Evolutionary conservation across 2,329 filamentous ascomycete species (phyloP), one percentile per base, ranked within the genome.

Genomic region (Stagonosporopsis cucurbitacearum): DNA sequence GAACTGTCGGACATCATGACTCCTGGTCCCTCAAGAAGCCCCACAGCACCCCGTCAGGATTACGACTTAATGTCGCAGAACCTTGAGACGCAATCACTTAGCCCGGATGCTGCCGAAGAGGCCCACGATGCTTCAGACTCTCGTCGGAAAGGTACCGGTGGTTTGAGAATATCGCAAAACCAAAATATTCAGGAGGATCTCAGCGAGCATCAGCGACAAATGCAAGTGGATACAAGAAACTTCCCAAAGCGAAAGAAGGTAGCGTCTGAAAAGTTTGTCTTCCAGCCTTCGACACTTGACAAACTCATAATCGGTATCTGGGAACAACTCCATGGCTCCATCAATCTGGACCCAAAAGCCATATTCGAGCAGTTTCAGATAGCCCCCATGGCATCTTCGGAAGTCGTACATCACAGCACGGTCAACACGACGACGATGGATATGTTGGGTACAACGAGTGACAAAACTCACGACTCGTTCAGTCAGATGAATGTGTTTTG

Each of bases 251-350:
- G 72, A 36, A 66, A 70, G 39, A 75, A 74, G 44, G 50, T 68
- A 2, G 58, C 60, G 6, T 65, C 70, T 2, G 72, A 75, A n/a
- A 75, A 75, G 36, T 76, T 77, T 1, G 74, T 74, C 9, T 69
- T 81, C 45, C 76, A 80, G 52, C 79, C 80, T 1, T 80, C 80
- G 0, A 81, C 77, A 4, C 63, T 79, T 15, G 78, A 81, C 55
- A 82, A 81, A 55, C 71, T 82, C 39, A 77, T 82, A 41, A 72
- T 75, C 20, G 80, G 80, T 4, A 80, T 82, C 15, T 83, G 80
- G 80, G 77, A 81, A 47, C 79, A 79, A 52, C 68, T 83, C 1
- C 80, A 78, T 59, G 73, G 76, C 15, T 74, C 72, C n/a, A 68
- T 78, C 40, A 74, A 71, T 35, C 60, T 80, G 12, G 77, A 79